A percentile compares a stretch with the other conserved stretches of the same genome.
Conservation (phyloP, 2,329 filamentous ascomycete genomes). For the Torrubiellomyces zombiae region DNA sequence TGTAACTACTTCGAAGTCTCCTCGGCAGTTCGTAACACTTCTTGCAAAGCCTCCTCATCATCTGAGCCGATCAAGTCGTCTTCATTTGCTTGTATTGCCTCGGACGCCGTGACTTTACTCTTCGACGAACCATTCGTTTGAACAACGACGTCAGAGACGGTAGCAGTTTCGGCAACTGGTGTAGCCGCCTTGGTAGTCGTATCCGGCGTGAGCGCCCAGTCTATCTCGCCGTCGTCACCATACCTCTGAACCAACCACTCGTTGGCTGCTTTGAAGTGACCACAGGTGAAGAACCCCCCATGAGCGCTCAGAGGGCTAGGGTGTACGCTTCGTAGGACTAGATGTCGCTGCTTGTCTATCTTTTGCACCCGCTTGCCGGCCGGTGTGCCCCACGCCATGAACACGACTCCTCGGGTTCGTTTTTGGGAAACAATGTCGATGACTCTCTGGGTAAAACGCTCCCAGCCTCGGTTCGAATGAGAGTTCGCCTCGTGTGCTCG, state of each 20-base stretch:
- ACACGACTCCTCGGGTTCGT: conserved; percentile 70
- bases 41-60: conserved; percentile 20
- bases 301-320: conserved; percentile 82
- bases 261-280: conserved; percentile 68
- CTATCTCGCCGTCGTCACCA: conserved; percentile 62
- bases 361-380: conserved; percentile 64
- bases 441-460: conserved; percentile 77
- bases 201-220: conserved; percentile 52
- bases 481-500: conserved; percentile 76
- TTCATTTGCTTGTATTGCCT: conserved; percentile 6
- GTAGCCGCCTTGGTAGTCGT: conserved; percentile 14
- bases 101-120: conserved; percentile 1
- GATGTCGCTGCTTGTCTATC: conserved; percentile 57
- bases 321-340: conserved; percentile 75
- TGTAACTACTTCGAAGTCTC: too few relatives aligned
- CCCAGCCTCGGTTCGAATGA: conserved; percentile 80
- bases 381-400: conserved; percentile 82
- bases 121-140: conserved; percentile 2
- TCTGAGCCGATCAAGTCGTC: conserved; percentile 18
- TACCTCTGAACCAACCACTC: conserved; percentile 70
- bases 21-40: conserved; percentile 17
- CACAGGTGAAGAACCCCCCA: conserved; percentile 68
- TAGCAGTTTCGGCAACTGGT: conserved; percentile 7
- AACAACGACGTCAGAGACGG: too few relatives aligned
- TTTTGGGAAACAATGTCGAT: conserved; percentile 75